Conservation (phyloP, 1,139 yeast species). For the Entelexis paramagnoliae region DNA sequence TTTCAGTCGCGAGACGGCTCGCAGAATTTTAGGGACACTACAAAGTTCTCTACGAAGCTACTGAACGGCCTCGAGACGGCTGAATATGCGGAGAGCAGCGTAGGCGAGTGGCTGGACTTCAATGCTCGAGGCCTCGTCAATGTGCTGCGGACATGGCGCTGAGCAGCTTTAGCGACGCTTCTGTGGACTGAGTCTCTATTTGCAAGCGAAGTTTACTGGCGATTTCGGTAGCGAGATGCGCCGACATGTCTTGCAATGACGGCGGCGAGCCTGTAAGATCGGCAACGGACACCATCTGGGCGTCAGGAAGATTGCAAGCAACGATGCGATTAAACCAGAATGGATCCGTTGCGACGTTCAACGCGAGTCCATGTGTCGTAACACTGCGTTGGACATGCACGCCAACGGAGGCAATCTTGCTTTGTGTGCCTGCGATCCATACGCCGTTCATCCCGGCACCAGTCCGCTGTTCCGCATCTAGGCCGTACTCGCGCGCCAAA, state of each 20-base stretch:
- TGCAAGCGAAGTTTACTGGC: constrained; percentile 42
- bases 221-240: constrained; percentile 41
- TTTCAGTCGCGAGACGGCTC: constrained; percentile 76
- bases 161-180: background rate
- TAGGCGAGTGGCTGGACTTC: constrained; percentile 68
- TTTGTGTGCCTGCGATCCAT: constrained; percentile 48
- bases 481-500: constrained; percentile 35
- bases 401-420: constrained; percentile 83
- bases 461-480: constrained; percentile 46
- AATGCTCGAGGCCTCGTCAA: constrained; percentile 58
- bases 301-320: constrained; percentile 77
- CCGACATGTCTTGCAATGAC: constrained; percentile 29
- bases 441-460: constrained; percentile 54
- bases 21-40: constrained; percentile 44
- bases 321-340: constrained; percentile 57
- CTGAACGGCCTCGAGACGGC: constrained; percentile 44
- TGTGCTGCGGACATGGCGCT: constrained; percentile 34
- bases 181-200: background rate
- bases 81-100: constrained; percentile 51
- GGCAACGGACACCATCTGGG: constrained; percentile 43
- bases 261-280: constrained; percentile 26
- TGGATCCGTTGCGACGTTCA: constrained; percentile 68
- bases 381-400: constrained; percentile 74
- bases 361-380: constrained; percentile 81
- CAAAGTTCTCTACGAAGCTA: constrained; percentile 53